Percentiles rank a stretch among this genome's conserved stretches.
phyloP scores from a whole-genome alignment of 192 early-diverging fungal genomes.

The Backusella psychrophila region DNA sequence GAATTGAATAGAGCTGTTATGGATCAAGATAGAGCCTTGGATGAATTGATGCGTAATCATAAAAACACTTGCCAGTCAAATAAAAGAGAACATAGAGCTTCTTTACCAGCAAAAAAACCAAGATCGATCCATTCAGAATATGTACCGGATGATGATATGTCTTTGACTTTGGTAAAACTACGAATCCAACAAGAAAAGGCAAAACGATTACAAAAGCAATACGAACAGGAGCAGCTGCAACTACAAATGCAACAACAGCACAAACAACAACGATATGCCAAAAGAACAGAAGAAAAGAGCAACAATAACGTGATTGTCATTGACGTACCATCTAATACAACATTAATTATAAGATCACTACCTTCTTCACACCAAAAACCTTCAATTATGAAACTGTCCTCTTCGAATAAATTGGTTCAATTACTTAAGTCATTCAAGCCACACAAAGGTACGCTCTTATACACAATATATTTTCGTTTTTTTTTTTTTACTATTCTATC shows the following conservation, averaged over 20 bases:
- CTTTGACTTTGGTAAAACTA: neutral
- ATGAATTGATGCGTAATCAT: neutral
- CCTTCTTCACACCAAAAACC: neutral
- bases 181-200: slow-evolving; percentile 1
- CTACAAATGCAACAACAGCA: neutral
- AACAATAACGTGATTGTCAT: neutral
- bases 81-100: neutral
- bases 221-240: neutral
- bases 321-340: neutral
- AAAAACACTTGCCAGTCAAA: neutral
- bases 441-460: neutral
- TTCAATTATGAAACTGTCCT: neutral
- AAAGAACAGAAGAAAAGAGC: neutral
- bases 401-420: neutral
- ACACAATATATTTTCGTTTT: too few relatives aligned
- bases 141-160: neutral
- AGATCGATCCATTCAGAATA: neutral
- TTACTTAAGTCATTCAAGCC: neutral
- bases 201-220: neutral
- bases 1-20: neutral
- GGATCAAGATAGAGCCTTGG: neutral
- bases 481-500: neutral
- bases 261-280: neutral
- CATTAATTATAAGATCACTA: neutral
- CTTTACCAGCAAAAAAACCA: neutral